Conservation (phyloP, 805 yeast genomes). For the Sungouiella thailandica region DNA sequence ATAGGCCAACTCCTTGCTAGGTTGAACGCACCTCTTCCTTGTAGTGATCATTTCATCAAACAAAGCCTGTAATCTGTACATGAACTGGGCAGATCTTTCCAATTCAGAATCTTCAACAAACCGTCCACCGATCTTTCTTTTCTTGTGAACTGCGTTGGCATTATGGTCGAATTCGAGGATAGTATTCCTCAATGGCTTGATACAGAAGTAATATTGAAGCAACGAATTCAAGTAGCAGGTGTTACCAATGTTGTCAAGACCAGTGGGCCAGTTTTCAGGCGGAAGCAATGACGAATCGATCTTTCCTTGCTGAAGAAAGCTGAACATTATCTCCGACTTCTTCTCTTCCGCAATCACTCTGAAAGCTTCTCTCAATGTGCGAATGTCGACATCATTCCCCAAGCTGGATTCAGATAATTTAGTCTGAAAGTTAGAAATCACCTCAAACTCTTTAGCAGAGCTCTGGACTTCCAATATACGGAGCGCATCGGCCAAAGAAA, state of each 20-base stretch:
- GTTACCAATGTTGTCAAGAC: constrained; percentile 90
- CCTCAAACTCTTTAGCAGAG: constrained; percentile 52
- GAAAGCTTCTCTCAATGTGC: constrained; percentile 54
- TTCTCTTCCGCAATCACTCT: constrained; percentile 49
- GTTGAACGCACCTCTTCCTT: constrained; percentile 61
- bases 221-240: constrained; percentile 85
- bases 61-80: constrained; percentile 63
- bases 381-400: constrained; percentile 40
- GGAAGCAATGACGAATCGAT: constrained; percentile 57
- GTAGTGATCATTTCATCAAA: constrained; percentile 68
- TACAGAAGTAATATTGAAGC: constrained; percentile 83
- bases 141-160: constrained; percentile 8
- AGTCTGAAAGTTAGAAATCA: constrained; percentile 49
- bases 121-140: constrained; percentile 82
- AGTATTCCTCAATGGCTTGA: constrained; percentile 71
- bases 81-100: constrained; percentile 76
- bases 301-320: constrained; percentile 57
- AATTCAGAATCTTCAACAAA: constrained; percentile 74
- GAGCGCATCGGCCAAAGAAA: constrained; percentile 36
- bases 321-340: constrained; percentile 49
- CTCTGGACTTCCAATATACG: constrained; percentile 44
- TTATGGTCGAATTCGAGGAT: constrained; percentile 51
- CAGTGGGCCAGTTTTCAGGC: constrained; percentile 78
- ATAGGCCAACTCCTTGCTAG: constrained; percentile 80
- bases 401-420: constrained; percentile 11